Base-by-base conservation (phyloP, 768 basidiomycete genomes). In the Hericium coralloides region DNA sequence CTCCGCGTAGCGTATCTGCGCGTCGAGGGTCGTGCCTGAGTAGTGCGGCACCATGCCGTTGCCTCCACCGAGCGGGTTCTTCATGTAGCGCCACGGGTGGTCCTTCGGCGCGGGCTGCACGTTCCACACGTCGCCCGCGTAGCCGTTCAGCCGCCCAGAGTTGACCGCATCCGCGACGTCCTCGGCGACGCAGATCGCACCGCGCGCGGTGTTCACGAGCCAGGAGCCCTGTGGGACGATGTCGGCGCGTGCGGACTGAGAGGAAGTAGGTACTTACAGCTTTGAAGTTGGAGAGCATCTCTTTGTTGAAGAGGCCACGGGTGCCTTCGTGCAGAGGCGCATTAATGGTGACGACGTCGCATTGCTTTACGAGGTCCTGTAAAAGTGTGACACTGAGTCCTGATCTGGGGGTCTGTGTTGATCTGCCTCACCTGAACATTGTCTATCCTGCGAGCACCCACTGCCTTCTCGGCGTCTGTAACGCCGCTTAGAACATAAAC, bases 321-420 rank as follows among this genome's bases (percentile, higher is more conserved):
- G 76, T 74, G 25, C 68, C 64, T 52, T 75, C 74, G 67, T 77
- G 76, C 0, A 77, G 68, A 4, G 89, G 90, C 69, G 83, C 85
- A 76, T 92, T 92, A 70, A 74, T 63, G n/a, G 71, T 72, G 36
- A 74, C 62, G 52, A 71, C 66, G 56, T 68, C 67, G 56, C 67
- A 68, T 59, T 66, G 18, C 18, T 56, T 53, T 5, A 60, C 56
- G 31, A 60, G 51, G 15, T 60, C 56, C 52, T 59, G 36, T 18
- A 22, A 15, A 4, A 31, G n/a, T 15, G n/a, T 3, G 37, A 18
- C 3, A 17, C 20, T 36, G 25, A 52, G n/a, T 12, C 8, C 20
- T 8, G 25, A 6, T 18, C n/a, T 15, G 2, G 7, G 10, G 10
- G 8, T 31, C 31, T 31, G 31, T 9, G 31, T 31, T 31, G 31